These are phyloP conservation scores for Saussurea involucrata DNA, from an alignment of 129 eudicot species.

Conservation along the genomic window DNA sequence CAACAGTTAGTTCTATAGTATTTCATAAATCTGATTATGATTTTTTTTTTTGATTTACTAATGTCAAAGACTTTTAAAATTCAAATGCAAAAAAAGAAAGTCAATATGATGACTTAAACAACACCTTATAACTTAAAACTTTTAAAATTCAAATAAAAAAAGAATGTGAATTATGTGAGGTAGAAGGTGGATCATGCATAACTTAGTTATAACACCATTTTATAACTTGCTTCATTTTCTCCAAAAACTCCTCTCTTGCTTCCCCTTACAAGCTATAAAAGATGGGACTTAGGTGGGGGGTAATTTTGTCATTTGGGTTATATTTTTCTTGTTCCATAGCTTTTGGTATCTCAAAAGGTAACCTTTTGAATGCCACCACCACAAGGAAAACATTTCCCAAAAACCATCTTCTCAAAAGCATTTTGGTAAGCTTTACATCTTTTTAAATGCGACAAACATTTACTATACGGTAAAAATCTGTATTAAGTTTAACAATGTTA, in stretches of 20 bases:
- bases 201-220: conserved; percentile 8
- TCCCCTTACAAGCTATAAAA: neutral
- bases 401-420: conserved; percentile 34
- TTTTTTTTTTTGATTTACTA: neutral
- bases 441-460: neutral
- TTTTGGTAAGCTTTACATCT: conserved; percentile 31
- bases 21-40: neutral
- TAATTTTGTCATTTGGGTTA: conserved; percentile 28
- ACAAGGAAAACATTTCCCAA: conserved; percentile 21
- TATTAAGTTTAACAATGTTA: neutral
- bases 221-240: neutral
- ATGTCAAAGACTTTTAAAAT: neutral
- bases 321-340: conserved; percentile 5
- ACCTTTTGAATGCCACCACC: conserved; percentile 8
- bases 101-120: conserved; percentile 21
- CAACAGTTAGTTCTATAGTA: neutral
- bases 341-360: conserved; percentile 18
- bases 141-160: neutral
- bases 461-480: neutral
- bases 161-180: conserved; percentile 24
- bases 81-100: conserved; percentile 1
- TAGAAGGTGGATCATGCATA: conserved; percentile 31
- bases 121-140: neutral
- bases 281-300: conserved; percentile 35
- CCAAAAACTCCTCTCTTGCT: neutral